Conservation (phyloP, 305 asterid species). For the Fraxinus sp. region DNA sequence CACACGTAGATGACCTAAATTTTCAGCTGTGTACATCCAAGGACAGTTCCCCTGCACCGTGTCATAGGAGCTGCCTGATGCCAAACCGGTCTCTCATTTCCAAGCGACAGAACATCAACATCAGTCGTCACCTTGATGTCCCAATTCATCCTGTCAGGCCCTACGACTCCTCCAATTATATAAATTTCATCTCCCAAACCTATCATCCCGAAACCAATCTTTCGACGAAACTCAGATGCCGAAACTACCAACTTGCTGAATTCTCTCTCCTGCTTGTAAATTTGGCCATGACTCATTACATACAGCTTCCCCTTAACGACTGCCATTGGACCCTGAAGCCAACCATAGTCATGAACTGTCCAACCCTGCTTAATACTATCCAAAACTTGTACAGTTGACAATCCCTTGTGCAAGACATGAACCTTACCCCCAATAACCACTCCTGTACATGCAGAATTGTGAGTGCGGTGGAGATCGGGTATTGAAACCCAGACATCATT, state of each 20-base stretch:
- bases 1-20: conserved; percentile 41
- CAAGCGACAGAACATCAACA: conserved; percentile 70
- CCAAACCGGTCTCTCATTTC: conserved; percentile 84
- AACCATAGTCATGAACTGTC: conserved; percentile 76
- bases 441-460: conserved; percentile 85
- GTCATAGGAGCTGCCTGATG: conserved; percentile 91
- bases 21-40: conserved; percentile 81
- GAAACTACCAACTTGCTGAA: conserved; percentile 55
- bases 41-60: conserved; percentile 75
- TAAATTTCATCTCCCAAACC: conserved; percentile 83
- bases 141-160: conserved; percentile 84
- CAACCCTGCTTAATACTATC: conserved; percentile 69
- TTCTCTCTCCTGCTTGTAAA: conserved; percentile 74
- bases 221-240: conserved; percentile 78
- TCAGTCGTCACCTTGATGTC: conserved; percentile 70
- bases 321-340: conserved; percentile 97
- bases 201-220: conserved; percentile 81
- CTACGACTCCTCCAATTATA: conserved; percentile 85
- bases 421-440: conserved; percentile 74
- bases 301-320: conserved; percentile 82
- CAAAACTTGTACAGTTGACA: conserved; percentile 76
- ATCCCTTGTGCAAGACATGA: conserved; percentile 90
- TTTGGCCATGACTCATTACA: conserved; percentile 80
- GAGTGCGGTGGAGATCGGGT: conserved; percentile 82
- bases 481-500: conserved; percentile 72